Percentiles rank a stretch among this genome's conserved stretches.
Evolutionary conservation across 177 flowering plant species (phyloP).

Genomic region (Vitis hybrid): DNA sequence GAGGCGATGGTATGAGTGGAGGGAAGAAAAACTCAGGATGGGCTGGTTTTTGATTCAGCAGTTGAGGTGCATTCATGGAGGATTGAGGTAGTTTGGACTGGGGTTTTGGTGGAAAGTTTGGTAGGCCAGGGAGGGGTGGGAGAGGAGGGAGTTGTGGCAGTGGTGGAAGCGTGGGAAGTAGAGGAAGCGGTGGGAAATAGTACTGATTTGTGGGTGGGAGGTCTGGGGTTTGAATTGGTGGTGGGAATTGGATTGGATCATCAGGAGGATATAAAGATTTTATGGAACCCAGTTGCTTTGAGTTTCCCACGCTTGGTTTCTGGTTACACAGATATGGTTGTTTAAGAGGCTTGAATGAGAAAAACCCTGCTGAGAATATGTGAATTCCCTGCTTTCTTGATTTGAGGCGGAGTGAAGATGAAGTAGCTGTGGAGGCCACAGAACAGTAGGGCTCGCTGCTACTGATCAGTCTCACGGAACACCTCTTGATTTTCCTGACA

Average conservation of each 20-base stretch:
- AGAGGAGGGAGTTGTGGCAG: constrained; percentile 23
- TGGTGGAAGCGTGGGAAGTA: constrained; percentile 12
- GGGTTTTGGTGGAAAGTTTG: constrained; percentile 7
- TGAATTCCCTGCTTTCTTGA: constrained; percentile 55
- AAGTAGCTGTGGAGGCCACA: constrained; percentile 58
- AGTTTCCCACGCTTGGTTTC: constrained; percentile 32
- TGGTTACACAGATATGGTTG: constrained; percentile 57
- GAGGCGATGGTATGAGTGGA: constrained; percentile 3
- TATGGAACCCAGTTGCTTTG: constrained; percentile 6
- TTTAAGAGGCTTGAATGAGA: constrained; percentile 76
- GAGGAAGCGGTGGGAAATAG: constrained; percentile 19
- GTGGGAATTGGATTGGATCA: constrained; percentile 14
- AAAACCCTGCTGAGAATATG: constrained; percentile 86
- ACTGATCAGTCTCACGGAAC: constrained; percentile 61
- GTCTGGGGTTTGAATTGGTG: constrained; percentile 19
- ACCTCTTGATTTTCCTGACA: constrained; percentile 49
- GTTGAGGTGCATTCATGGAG: too few relatives aligned
- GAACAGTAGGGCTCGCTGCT: constrained; percentile 74
- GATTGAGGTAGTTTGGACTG: too few relatives aligned
- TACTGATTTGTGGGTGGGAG: too few relatives aligned
- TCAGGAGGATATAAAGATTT: not conserved
- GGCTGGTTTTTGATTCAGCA: not conserved
- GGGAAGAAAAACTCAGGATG: constrained; percentile 7
- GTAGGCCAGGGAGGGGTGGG: constrained; percentile 26
- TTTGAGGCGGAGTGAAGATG: constrained; percentile 54